Evolutionary conservation across 2,329 filamentous ascomycete genomes (phyloP).

Genomic region (Hypoxylon sp.): DNA sequence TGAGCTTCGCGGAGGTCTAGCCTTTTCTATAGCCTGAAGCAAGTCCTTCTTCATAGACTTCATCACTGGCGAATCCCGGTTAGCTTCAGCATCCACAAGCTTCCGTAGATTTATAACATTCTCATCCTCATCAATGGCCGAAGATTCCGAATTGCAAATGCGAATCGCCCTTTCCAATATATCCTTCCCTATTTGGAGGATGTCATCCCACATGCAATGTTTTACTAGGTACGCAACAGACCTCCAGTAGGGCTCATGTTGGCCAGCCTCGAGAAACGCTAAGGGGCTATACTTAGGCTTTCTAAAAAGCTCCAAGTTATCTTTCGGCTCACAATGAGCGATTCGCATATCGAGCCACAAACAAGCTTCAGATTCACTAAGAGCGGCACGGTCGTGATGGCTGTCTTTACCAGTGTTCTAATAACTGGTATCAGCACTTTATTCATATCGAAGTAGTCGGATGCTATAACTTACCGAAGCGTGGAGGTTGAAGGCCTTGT

Average conservation of each 20-base stretch:
- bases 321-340: constrained; percentile 37
- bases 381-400: constrained; percentile 10
- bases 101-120: constrained; percentile 19
- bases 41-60: constrained; percentile 29
- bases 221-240: constrained; percentile 40
- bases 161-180: constrained; percentile 46
- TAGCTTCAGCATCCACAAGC: constrained; percentile 1
- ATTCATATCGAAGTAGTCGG: neutral
- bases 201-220: constrained; percentile 41
- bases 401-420: constrained; percentile 34
- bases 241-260: constrained; percentile 38
- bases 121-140: constrained; percentile 26
- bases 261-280: constrained; percentile 45
- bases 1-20: constrained; percentile 21
- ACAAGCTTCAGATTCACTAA: constrained; percentile 45
- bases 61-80: neutral
- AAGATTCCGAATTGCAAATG: constrained; percentile 30
- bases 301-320: constrained; percentile 44
- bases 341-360: constrained; percentile 50
- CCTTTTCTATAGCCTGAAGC: constrained; percentile 19
- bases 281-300: constrained; percentile 44
- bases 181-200: constrained; percentile 38
- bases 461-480: constrained; percentile 25
- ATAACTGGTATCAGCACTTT: neutral
- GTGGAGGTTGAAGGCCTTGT: constrained; percentile 49